These are phyloP conservation scores for Triticum turgidum DNA, from an alignment of 176 grass and related monocot genomes.

Conservation along the genomic window DNA sequence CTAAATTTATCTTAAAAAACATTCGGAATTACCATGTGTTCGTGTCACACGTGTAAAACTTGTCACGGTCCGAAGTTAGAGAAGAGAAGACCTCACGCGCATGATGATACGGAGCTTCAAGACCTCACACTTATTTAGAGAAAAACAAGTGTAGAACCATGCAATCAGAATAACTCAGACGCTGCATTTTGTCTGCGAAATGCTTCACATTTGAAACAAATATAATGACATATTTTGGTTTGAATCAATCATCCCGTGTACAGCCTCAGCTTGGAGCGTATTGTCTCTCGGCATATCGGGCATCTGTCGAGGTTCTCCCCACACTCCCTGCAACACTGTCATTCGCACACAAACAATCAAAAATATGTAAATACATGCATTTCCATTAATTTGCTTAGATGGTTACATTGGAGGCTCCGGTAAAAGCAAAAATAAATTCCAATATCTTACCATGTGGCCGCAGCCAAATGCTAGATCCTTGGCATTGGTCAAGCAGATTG, in stretches of 20 bases:
- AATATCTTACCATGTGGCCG: conserved; percentile 71
- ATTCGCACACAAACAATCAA: background rate
- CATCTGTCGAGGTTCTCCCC: conserved; percentile 71
- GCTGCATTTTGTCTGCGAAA: background rate
- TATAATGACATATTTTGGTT: background rate
- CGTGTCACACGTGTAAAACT: no score
- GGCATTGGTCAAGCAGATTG: conserved; percentile 82
- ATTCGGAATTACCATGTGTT: no score
- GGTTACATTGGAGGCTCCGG: no score
- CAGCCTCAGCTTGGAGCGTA: conserved; percentile 76
- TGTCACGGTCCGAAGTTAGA: background rate
- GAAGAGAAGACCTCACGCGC: background rate
- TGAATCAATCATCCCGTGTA: conserved; percentile 52
- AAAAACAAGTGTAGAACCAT: background rate
- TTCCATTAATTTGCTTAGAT: background rate
- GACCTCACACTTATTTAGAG: background rate
- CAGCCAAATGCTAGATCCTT: conserved; percentile 88
- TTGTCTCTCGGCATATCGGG: conserved; percentile 75
- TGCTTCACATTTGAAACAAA: background rate
- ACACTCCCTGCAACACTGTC: conserved; percentile 89
- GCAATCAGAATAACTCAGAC: background rate
- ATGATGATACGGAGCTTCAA: background rate
- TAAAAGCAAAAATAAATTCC: background rate
- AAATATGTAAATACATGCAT: background rate
- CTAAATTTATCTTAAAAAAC: no score